phyloP scores from a whole-genome alignment of 2,329 filamentous ascomycete genomes.

The Madurella mycetomatis region DNA sequence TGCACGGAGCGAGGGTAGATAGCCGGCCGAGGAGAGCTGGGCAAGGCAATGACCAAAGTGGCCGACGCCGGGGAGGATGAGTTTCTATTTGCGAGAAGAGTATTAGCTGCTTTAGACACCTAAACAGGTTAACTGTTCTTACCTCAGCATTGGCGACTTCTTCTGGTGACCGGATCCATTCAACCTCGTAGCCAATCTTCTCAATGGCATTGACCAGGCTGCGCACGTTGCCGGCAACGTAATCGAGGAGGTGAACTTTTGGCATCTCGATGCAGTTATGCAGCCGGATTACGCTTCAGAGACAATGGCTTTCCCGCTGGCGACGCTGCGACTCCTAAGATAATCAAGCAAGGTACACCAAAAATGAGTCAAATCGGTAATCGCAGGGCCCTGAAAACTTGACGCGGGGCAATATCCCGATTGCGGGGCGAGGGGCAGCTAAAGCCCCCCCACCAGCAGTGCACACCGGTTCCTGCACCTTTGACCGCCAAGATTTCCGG shows the following conservation, averaged over 20 bases:
- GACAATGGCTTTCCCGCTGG: too few species aligned
- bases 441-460: conserved; percentile 14
- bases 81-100: conserved; percentile 53
- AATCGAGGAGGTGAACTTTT: conserved; percentile 74
- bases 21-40: conserved; percentile 77
- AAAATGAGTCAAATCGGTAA: conserved; percentile 17
- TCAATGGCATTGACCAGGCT: conserved; percentile 97
- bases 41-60: conserved; percentile 95
- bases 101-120: background rate
- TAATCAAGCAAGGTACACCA: background rate
- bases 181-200: conserved; percentile 85
- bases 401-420: conserved; percentile 1
- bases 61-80: conserved; percentile 93
- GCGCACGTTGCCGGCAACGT: conserved; percentile 93
- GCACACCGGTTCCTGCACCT: conserved; percentile 24
- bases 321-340: too few species aligned
- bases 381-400: background rate
- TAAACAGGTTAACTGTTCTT: conserved; percentile 27
- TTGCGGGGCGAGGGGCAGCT: conserved; percentile 6
- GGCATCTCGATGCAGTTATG: conserved; percentile 51
- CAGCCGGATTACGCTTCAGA: too few species aligned
- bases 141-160: conserved; percentile 85
- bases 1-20: conserved; percentile 72
- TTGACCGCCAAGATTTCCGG: conserved; percentile 28
- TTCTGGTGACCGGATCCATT: conserved; percentile 82